Evolutionary conservation across 148 eudicot genomes (phyloP).

Genomic region (Silene latifolia): DNA sequence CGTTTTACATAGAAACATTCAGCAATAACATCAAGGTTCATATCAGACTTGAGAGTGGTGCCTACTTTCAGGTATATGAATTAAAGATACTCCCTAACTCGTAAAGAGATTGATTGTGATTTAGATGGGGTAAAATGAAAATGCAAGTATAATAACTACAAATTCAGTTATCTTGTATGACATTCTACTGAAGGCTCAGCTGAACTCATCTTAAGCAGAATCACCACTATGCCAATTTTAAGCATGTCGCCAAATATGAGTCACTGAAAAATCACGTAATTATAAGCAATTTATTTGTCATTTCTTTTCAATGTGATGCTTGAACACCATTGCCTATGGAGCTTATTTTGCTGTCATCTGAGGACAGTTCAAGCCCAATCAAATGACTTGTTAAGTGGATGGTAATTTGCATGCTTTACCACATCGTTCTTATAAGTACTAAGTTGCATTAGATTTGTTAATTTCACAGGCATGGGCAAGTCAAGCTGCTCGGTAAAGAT

Average conservation of each 20-base stretch:
- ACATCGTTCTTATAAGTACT: no score
- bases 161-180: not conserved
- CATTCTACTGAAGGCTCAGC: not conserved
- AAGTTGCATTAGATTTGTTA: no score
- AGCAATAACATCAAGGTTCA: conserved; percentile 46
- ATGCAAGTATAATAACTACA: not conserved
- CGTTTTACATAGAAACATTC: conserved; percentile 57
- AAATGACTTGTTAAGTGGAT: not conserved
- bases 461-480: no score
- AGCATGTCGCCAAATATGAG: not conserved
- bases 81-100: no score
- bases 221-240: conserved; percentile 2
- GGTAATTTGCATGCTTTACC: not conserved
- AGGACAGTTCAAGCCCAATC: not conserved
- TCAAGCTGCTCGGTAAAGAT: no score
- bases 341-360: conserved; percentile 5
- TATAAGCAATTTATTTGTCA: not conserved
- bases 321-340: not conserved
- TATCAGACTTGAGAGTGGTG: conserved; percentile 45
- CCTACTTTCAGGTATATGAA: conserved; percentile 56
- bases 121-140: not conserved
- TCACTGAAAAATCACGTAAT: conserved; percentile 17
- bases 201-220: not conserved
- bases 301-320: no score
- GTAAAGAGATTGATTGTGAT: not conserved